Evolutionary conservation across 2,329 filamentous ascomycete species (phyloP).

Genomic region (Teratosphaeria pseudoeucalypti): DNA sequence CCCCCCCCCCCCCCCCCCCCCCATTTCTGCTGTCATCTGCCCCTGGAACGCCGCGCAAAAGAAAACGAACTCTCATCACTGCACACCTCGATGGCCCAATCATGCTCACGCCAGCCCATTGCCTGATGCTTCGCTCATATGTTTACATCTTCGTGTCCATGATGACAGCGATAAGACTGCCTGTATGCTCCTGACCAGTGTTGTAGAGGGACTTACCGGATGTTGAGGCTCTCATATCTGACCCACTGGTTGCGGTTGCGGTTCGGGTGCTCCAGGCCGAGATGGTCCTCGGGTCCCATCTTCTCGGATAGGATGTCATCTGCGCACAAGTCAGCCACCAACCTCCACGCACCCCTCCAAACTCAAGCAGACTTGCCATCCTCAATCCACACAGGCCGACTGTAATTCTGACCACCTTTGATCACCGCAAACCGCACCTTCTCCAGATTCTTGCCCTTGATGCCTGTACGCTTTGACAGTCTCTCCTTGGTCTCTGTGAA

Average conservation of each 20-base stretch:
- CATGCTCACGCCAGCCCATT: neutral
- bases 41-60: neutral
- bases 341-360: neutral
- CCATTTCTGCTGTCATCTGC: neutral
- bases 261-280: slow-evolving; percentile 52
- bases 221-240: slow-evolving; percentile 54
- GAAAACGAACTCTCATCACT: neutral
- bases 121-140: neutral
- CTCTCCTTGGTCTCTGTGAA: slow-evolving; percentile 91
- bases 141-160: neutral
- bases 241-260: slow-evolving; percentile 50
- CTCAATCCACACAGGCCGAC: slow-evolving; percentile 70
- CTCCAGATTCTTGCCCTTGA: slow-evolving; percentile 97
- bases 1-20: no score
- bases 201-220: slow-evolving; percentile 33
- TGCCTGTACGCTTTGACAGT: slow-evolving; percentile 80
- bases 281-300: slow-evolving; percentile 30
- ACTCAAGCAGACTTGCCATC: slow-evolving; percentile 58
- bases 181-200: neutral
- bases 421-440: slow-evolving; percentile 95
- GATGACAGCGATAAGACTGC: neutral
- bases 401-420: slow-evolving; percentile 52
- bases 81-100: neutral
- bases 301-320: slow-evolving; percentile 39
- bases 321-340: slow-evolving; percentile 11